phyloP scores from a whole-genome alignment of 169 alveolate genomes.

The Plasmodium coatneyi region DNA sequence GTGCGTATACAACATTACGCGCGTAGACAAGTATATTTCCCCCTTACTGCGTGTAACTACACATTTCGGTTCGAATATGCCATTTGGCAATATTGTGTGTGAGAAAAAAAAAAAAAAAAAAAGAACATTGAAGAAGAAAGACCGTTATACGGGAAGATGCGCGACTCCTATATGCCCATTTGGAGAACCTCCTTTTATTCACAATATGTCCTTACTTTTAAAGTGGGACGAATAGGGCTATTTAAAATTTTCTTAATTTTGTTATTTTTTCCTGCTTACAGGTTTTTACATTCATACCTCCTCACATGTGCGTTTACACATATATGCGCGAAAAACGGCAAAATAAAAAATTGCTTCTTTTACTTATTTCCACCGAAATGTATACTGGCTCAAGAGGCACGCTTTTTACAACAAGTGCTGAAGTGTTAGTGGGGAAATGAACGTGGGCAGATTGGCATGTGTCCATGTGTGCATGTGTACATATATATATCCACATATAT shows the following conservation, averaged over 20 bases:
- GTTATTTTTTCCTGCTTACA: constrained; percentile 15
- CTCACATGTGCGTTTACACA: constrained; percentile 9
- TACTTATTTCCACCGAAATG: constrained; percentile 39
- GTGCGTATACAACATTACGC: neutral
- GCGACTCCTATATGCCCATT: neutral
- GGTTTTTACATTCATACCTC: neutral
- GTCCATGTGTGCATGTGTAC: neutral
- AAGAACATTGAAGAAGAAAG: neutral
- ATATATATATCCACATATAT: neutral
- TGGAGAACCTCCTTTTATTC: constrained; percentile 1
- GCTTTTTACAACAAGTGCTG: constrained; percentile 23
- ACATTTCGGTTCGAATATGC: constrained; percentile 11
- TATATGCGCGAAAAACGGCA: constrained; percentile 20
- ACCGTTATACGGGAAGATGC: neutral
- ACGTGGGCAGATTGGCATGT: neutral
- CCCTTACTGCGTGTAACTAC: constrained; percentile 38
- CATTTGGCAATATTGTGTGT: neutral
- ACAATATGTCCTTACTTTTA: neutral
- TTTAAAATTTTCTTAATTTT: constrained; percentile 13
- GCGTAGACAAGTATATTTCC: neutral
- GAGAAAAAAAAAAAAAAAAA: constrained; percentile 14
- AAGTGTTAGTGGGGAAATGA: constrained; percentile 16
- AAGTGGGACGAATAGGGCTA: constrained; percentile 4
- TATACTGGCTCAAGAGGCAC: constrained; percentile 11
- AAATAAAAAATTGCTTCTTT: constrained; percentile 25